phyloP scores from a whole-genome alignment of 2,329 filamentous ascomycete genomes.

The Aureobasidium sp. region DNA sequence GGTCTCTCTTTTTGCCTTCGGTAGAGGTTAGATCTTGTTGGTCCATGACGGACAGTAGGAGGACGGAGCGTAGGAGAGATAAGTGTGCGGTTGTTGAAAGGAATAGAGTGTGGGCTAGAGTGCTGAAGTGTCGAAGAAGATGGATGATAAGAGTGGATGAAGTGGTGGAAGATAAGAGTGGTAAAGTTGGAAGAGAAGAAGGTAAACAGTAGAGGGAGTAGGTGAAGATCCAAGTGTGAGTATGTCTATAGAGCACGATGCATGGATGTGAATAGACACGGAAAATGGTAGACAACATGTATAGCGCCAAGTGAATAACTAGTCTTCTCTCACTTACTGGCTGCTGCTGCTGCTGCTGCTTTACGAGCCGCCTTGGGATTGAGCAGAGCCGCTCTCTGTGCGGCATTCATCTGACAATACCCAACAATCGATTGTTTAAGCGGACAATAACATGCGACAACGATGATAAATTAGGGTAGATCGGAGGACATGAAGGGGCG shows the following conservation, averaged over 20 bases:
- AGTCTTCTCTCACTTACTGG: background rate
- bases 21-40: background rate
- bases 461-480: background rate
- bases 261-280: background rate
- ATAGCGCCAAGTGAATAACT: background rate
- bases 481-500: background rate
- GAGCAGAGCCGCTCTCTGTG: conserved; percentile 24
- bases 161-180: background rate
- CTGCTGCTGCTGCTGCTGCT: background rate
- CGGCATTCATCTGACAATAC: conserved; percentile 13
- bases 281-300: background rate
- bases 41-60: background rate
- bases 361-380: conserved; percentile 26
- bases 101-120: background rate
- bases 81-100: background rate
- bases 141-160: background rate
- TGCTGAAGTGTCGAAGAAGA: background rate
- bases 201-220: background rate
- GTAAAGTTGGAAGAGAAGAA: background rate
- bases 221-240: background rate
- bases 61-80: background rate
- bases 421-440: background rate
- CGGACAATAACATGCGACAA: background rate
- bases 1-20: conserved; percentile 3
- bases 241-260: background rate